Evolutionary conservation across 768 basidiomycete species (phyloP).

Genomic region (Tricholoma sp.): DNA sequence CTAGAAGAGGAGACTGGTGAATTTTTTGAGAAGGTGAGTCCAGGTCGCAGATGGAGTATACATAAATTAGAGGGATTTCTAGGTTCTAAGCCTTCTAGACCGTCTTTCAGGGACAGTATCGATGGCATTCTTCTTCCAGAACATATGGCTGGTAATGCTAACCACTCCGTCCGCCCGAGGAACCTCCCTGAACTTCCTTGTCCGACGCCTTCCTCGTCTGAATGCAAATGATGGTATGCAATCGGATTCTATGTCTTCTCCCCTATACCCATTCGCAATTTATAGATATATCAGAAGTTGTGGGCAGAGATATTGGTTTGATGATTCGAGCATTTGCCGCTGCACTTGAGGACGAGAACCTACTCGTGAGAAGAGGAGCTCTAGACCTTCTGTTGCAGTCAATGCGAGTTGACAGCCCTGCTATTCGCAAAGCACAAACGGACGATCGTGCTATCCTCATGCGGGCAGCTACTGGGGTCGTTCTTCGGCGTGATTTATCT

Average conservation of each 20-base stretch:
- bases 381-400: conserved; percentile 82
- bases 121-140: conserved; percentile 90
- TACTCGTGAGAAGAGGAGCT: conserved; percentile 81
- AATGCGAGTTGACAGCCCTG: conserved; percentile 65
- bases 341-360: conserved; percentile 88
- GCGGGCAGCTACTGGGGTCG: conserved; percentile 81
- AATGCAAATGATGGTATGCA: conserved; percentile 62
- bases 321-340: conserved; percentile 93
- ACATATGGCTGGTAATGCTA: conserved; percentile 90
- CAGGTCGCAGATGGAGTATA: not conserved
- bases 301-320: conserved; percentile 84
- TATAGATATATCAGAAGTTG: conserved; percentile 60
- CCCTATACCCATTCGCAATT: not conserved
- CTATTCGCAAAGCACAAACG: conserved; percentile 59
- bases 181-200: conserved; percentile 82
- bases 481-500: conserved; percentile 87
- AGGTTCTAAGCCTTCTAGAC: conserved; percentile 81
- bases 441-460: conserved; percentile 82
- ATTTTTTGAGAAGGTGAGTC: conserved; percentile 81
- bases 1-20: conserved; percentile 97
- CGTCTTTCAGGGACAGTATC: conserved; percentile 80
- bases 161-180: conserved; percentile 83
- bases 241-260: not conserved
- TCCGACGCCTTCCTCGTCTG: conserved; percentile 69
- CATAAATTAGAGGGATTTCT: not conserved